Conservation (phyloP, 495 filamentous ascomycete genomes). For the Neurospora intermedia region DNA sequence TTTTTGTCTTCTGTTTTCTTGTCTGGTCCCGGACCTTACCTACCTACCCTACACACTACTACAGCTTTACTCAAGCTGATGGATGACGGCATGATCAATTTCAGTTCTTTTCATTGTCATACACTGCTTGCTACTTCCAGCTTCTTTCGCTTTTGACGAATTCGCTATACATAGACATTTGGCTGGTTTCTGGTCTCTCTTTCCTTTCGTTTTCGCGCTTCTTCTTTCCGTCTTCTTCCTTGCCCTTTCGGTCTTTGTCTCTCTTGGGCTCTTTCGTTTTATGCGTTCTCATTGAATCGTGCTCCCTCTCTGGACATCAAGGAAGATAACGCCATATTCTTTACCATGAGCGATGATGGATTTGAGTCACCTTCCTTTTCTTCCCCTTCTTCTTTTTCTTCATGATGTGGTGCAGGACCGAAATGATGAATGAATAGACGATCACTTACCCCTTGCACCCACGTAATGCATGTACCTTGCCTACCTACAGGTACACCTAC, state of each 20-base stretch:
- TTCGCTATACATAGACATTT: background rate
- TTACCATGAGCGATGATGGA: background rate
- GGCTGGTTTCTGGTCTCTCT: background rate
- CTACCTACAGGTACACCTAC: too few relatives aligned
- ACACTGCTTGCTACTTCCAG: background rate
- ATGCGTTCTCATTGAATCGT: background rate
- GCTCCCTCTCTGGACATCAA: background rate
- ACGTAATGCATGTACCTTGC: too few relatives aligned
- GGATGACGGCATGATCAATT: background rate
- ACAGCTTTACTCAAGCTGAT: background rate
- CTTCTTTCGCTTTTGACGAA: background rate
- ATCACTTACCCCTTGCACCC: background rate
- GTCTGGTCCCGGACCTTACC: background rate
- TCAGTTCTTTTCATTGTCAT: background rate
- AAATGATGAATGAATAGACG: background rate
- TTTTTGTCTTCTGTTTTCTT: background rate
- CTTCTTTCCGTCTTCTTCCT: background rate
- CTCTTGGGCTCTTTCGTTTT: background rate
- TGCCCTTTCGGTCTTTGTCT: background rate
- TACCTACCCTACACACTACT: background rate
- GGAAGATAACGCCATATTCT: background rate
- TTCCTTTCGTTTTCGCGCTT: background rate
- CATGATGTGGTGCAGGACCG: background rate
- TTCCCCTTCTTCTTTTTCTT: background rate
- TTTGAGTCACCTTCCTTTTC: background rate